Evolutionary conservation across 2,329 filamentous ascomycete genomes (phyloP), one percentile per base, ranked within the genome.

Genomic region (Rosellinia necatrix): DNA sequence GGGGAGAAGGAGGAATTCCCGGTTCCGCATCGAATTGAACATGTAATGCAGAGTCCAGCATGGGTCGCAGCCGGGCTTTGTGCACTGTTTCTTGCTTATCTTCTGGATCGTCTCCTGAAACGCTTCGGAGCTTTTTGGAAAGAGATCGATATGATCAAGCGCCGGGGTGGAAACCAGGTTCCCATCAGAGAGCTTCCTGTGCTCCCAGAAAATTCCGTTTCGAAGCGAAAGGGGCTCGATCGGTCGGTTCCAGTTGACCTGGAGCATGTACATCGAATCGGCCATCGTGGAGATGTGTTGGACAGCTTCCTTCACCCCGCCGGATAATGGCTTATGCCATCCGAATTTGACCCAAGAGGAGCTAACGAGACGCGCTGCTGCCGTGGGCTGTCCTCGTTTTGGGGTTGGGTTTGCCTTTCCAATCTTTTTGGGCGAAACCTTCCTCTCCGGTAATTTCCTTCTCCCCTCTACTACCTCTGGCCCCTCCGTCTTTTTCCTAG

Each of bases 161-260:
- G 60, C 42, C 0, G 67, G 67, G 1, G 62, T 68, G 1, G 63
- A 67, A 21, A 69, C 38, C 4, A 64, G 49, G 0, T 2, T 2
- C 7, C 32, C 53, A 4, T 62, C 25, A 2, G 4, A 3, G 2
- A 67, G 46, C 19, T 65, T 60, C 12, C 62, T 54, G 22, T 64
- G 66, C 46, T 68, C 66, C 66, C 66, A 68, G 47, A 68, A 67
- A 5, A 69, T 9, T 3, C 59, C 66, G 3, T 65, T 57, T 2
- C 62, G 53, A 1, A 69, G 40, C 4, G 59, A 61, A 7, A 49
- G 44, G 0, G 49, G 5, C 1, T 61, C 56, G 1, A 69, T 53
- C 3, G 62, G 52, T 1, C 57, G 51, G 1, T 60, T 44, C n/a
- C 62, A 53, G 1, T 52, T 27, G 0, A 63, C 32, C 27, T 69